These are phyloP conservation scores for Gelatoporia subvermispora DNA, from an alignment of 768 basidiomycete genomes.

Conservation along the genomic window DNA sequence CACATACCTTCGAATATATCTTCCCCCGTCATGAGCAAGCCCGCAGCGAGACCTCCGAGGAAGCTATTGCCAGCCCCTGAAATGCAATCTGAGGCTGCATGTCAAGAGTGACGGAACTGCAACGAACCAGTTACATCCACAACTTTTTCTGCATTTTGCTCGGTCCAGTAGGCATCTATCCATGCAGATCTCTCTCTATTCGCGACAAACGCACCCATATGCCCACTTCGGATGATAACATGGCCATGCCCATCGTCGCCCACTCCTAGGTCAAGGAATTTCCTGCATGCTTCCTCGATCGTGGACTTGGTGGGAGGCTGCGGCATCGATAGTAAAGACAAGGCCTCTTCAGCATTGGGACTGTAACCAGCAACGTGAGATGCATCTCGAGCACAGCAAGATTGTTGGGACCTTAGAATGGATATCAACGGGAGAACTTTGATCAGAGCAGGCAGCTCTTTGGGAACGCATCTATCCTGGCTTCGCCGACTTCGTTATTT, in stretches of 20 bases:
- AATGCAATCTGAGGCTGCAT: background rate
- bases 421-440: constrained; percentile 53
- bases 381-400: background rate
- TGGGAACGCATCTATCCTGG: constrained; percentile 76
- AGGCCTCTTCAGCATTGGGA: constrained; percentile 85
- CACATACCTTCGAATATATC: constrained; percentile 62
- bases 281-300: constrained; percentile 63
- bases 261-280: constrained; percentile 58
- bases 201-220: constrained; percentile 64
- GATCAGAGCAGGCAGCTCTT: constrained; percentile 65
- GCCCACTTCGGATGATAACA: constrained; percentile 74
- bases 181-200: constrained; percentile 45
- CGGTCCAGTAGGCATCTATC: constrained; percentile 72
- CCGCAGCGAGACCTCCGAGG: constrained; percentile 79
- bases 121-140: constrained; percentile 78
- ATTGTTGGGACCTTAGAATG: constrained; percentile 56
- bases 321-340: constrained; percentile 55
- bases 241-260: constrained; percentile 45
- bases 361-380: constrained; percentile 30
- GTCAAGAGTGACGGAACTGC: constrained; percentile 8
- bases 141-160: constrained; percentile 41
- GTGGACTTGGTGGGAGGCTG: constrained; percentile 41
- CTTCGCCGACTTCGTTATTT: constrained; percentile 1
- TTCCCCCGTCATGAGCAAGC: constrained; percentile 48
- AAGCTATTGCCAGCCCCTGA: constrained; percentile 90